These are phyloP conservation scores for Anisodus tanguticus DNA, from an alignment of 257 asterid species.

Conservation along the genomic window DNA sequence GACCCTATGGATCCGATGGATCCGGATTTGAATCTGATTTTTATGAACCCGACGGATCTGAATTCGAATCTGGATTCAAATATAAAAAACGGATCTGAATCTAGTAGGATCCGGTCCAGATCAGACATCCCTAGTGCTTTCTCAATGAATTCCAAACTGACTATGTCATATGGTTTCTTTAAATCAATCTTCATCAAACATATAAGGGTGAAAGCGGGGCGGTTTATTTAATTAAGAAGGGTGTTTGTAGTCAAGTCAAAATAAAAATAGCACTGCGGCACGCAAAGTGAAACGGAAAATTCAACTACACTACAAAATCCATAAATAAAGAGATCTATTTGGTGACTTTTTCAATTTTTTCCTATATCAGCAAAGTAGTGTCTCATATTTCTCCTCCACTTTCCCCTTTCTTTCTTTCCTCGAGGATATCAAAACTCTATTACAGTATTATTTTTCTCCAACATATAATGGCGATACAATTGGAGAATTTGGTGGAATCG, in stretches of 20 bases:
- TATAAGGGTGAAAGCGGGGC: neutral
- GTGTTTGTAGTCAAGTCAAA: neutral
- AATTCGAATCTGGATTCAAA: too few relatives aligned
- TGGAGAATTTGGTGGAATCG: constrained; percentile 71
- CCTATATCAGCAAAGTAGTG: neutral
- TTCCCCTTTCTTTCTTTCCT: neutral
- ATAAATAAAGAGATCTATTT: neutral
- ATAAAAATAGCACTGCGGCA: neutral
- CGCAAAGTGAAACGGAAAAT: neutral
- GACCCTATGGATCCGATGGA: too few relatives aligned
- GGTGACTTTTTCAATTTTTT: neutral
- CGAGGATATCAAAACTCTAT: neutral
- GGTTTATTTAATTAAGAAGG: neutral
- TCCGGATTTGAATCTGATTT: too few relatives aligned
- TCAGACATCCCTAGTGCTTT: too few relatives aligned
- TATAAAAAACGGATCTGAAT: too few relatives aligned
- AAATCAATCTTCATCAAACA: too few relatives aligned
- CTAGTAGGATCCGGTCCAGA: too few relatives aligned
- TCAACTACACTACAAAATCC: neutral
- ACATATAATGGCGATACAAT: constrained; percentile 17
- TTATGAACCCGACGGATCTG: too few relatives aligned
- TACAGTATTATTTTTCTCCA: too few relatives aligned
- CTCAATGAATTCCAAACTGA: too few relatives aligned
- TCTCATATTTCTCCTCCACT: neutral
- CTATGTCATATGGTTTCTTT: too few relatives aligned